A percentile compares a stretch with the other conserved stretches of the same genome.
phyloP scores from a whole-genome alignment of 306 rosid genomes.

The Prosopis cineraria region DNA sequence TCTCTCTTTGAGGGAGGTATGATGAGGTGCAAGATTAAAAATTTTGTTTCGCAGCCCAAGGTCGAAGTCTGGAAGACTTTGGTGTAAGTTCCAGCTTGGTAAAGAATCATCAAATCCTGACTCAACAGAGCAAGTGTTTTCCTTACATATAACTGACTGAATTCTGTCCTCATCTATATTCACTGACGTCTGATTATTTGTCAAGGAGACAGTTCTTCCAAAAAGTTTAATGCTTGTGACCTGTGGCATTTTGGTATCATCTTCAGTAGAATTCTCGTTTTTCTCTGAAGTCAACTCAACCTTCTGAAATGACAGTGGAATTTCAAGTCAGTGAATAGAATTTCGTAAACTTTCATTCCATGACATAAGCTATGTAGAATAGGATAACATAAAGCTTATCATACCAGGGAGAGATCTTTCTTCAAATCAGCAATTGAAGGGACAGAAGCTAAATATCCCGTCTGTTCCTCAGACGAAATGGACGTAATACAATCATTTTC shows the following conservation, averaged over 20 bases:
- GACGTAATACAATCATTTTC: slow-evolving; percentile 56
- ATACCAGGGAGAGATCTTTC: slow-evolving; percentile 53
- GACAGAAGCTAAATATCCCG: slow-evolving; percentile 38
- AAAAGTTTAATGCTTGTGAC: slow-evolving; percentile 3
- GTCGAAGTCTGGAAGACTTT: slow-evolving; percentile 42
- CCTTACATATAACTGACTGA: slow-evolving; percentile 16
- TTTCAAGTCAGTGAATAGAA: not conserved
- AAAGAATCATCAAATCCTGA: slow-evolving; percentile 31
- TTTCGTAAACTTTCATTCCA: not conserved
- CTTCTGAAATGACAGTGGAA: not conserved
- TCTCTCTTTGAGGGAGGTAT: slow-evolving; percentile 41
- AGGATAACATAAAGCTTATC: slow-evolving; percentile 29
- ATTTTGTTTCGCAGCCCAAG: slow-evolving; percentile 32
- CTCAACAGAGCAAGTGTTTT: slow-evolving; percentile 26
- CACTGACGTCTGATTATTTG: not conserved
- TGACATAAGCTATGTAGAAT: slow-evolving; percentile 18
- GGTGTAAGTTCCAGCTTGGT: slow-evolving; percentile 55
- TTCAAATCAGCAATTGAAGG: slow-evolving; percentile 37
- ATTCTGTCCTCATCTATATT: not conserved
- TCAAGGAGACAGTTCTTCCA: slow-evolving; percentile 7
- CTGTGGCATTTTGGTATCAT: not conserved
- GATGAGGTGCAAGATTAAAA: slow-evolving; percentile 32
- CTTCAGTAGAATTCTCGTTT: not conserved
- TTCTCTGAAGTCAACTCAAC: not conserved
- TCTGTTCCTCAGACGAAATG: slow-evolving; percentile 48